Conservation (phyloP, 768 basidiomycete genomes). For the Xerocomus potaroensis region DNA sequence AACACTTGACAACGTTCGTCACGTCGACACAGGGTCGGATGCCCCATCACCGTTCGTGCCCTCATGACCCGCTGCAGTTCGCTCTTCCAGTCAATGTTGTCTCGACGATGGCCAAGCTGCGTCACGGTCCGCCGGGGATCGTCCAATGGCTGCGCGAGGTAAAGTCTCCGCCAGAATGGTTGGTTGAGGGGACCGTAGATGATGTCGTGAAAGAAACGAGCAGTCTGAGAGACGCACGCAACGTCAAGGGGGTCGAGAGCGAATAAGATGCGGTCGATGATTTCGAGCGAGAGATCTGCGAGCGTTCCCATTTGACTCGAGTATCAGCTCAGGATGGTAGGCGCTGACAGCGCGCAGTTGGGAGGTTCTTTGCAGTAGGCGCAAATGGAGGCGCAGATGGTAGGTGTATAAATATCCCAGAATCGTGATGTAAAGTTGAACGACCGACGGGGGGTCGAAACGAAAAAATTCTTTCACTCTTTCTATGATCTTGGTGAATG, state of each 20-base stretch:
- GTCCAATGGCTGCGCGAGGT: conserved; percentile 59
- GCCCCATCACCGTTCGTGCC: conserved; percentile 44
- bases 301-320: conserved; percentile 17
- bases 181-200: conserved; percentile 44
- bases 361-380: too few species aligned
- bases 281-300: conserved; percentile 50
- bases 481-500: neutral
- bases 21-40: conserved; percentile 32
- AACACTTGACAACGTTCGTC: conserved; percentile 44
- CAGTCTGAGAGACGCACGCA: conserved; percentile 49
- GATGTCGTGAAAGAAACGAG: conserved; percentile 36
- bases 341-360: neutral
- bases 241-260: conserved; percentile 60
- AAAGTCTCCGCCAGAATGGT: conserved; percentile 59
- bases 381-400: neutral
- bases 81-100: conserved; percentile 46
- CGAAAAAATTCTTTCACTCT: conserved; percentile 29
- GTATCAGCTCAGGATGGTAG: neutral
- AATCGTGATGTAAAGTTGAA: too few species aligned
- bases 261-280: conserved; percentile 55
- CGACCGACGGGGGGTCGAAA: conserved; percentile 14
- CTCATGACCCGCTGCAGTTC: conserved; percentile 54
- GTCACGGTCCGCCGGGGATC: conserved; percentile 52
- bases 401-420: conserved; percentile 10
- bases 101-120: conserved; percentile 20